phyloP scores from a whole-genome alignment of 306 rosid genomes.

The Prinsepia uniflora region DNA sequence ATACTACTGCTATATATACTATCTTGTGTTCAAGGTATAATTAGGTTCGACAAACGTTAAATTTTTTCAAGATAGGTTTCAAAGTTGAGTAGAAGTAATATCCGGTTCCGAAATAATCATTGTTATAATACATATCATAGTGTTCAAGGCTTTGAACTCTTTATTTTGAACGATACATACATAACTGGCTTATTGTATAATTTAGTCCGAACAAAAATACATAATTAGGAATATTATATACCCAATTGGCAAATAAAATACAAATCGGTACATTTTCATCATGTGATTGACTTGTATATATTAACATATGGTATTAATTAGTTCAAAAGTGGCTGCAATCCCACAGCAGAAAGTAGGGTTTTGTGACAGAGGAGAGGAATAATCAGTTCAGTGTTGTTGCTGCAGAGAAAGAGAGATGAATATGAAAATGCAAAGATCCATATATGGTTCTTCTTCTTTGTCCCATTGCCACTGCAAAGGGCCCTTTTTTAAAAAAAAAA shows the following conservation, averaged over 20 bases:
- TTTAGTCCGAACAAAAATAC: too few relatives aligned
- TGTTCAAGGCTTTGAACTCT: too few relatives aligned
- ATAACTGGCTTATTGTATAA: too few relatives aligned
- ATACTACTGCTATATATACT: too few relatives aligned
- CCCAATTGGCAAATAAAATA: not conserved
- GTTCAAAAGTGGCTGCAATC: constrained; percentile 10
- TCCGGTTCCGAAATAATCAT: too few relatives aligned
- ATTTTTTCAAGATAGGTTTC: too few relatives aligned
- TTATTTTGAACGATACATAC: too few relatives aligned
- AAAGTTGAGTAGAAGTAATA: too few relatives aligned
- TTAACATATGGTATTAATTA: too few relatives aligned
- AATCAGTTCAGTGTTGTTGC: not conserved
- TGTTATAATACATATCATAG: too few relatives aligned
- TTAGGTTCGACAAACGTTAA: too few relatives aligned
- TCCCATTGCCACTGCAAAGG: not conserved
- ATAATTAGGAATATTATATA: not conserved
- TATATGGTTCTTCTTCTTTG: not conserved
- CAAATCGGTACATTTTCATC: not conserved
- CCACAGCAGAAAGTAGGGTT: constrained; percentile 11
- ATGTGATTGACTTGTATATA: constrained; percentile 2
- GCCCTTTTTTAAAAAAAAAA: not conserved
- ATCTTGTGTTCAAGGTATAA: too few relatives aligned
- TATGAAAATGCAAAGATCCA: not conserved
- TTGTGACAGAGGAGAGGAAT: constrained; percentile 20
- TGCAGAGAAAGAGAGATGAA: not conserved